Conservation (phyloP, 106 monocot species). For the Agapanthus africanus region DNA sequence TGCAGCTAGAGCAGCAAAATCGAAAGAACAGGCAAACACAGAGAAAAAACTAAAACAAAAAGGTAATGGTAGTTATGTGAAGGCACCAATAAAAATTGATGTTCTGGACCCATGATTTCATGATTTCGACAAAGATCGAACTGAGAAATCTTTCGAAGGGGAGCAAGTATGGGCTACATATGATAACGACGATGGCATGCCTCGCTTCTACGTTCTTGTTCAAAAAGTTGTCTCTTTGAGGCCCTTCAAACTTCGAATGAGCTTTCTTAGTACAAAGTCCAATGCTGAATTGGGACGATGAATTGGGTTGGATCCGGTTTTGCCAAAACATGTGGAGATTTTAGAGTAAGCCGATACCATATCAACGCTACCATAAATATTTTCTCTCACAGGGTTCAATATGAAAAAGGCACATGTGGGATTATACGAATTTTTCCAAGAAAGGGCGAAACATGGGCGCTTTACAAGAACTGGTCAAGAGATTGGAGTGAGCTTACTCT, state of each 20-base stretch:
- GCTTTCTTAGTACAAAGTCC: constrained; percentile 47
- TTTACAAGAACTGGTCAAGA: constrained; percentile 70
- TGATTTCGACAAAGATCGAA: constrained; percentile 51
- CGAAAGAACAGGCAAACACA: constrained; percentile 14
- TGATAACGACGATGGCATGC: constrained; percentile 66
- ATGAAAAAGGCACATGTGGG: constrained; percentile 53
- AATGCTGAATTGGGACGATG: constrained; percentile 39
- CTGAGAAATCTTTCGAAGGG: constrained; percentile 28
- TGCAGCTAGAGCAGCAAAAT: constrained; percentile 10
- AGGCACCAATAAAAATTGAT: constrained; percentile 23
- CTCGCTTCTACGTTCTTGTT: constrained; percentile 41
- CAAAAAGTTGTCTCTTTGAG: constrained; percentile 48
- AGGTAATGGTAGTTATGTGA: constrained; percentile 7
- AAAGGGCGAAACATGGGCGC: constrained; percentile 75
- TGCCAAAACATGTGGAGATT: constrained; percentile 59
- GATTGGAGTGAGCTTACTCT: constrained; percentile 67
- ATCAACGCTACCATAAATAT: constrained; percentile 52
- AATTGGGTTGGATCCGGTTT: constrained; percentile 46
- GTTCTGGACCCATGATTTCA: constrained; percentile 62
- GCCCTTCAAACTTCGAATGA: constrained; percentile 51
- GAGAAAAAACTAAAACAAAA: constrained; percentile 18
- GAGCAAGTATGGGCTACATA: constrained; percentile 58
- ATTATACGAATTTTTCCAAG: constrained; percentile 53
- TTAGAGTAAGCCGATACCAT: constrained; percentile 46
- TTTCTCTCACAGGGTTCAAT: constrained; percentile 64